A percentile compares a stretch with the other conserved stretches of the same genome.
Evolutionary conservation across 495 filamentous ascomycete species (phyloP).

Genomic region (Talaromyces stipitatus): DNA sequence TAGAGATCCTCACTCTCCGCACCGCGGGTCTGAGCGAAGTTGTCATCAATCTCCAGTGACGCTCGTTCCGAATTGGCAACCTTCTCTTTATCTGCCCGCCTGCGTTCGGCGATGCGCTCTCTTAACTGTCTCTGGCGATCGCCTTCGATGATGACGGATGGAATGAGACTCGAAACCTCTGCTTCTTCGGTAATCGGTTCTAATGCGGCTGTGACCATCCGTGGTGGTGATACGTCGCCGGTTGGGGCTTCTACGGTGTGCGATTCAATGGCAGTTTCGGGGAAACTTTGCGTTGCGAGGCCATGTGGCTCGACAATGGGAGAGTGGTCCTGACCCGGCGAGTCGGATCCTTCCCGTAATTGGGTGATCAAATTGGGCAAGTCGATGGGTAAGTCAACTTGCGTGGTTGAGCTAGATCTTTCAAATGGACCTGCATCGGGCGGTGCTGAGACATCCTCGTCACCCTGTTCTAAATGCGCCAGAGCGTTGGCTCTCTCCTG

Average conservation of each 20-base stretch:
- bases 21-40: not conserved
- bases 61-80: not conserved
- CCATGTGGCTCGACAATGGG: too few species aligned
- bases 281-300: not conserved
- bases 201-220: not conserved
- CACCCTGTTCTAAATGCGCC: not conserved
- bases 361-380: not conserved
- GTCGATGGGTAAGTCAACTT: not conserved
- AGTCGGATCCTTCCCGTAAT: not conserved
- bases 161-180: not conserved
- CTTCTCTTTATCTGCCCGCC: not conserved
- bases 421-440: not conserved
- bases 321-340: too few species aligned
- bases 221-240: not conserved
- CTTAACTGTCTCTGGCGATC: not conserved
- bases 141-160: not conserved
- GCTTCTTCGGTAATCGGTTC: not conserved
- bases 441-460: not conserved
- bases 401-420: not conserved
- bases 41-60: not conserved
- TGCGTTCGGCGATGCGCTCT: not conserved
- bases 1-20: not conserved
- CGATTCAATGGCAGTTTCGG: not conserved
- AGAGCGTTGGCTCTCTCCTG: not conserved
- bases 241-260: not conserved